These are phyloP conservation scores for Papiliotrema terrestris DNA, from an alignment of 1,284 basidiomycete species.

Conservation along the genomic window DNA sequence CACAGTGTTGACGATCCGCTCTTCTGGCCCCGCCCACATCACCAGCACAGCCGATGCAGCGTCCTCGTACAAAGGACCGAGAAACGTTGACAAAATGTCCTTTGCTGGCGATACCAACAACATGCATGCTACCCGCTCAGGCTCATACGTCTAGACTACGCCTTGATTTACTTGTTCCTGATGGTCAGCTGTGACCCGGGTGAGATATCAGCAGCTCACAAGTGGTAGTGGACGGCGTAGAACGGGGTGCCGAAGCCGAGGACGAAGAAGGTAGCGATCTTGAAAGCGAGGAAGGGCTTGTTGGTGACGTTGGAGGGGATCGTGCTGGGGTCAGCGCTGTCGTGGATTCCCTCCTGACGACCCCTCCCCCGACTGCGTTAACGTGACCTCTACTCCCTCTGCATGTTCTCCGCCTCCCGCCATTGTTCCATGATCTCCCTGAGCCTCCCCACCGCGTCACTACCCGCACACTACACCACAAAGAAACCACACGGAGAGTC, in stretches of 20 bases:
- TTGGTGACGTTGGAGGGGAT: slow-evolving; percentile 38
- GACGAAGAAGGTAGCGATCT: slow-evolving; percentile 28
- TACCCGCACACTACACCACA: too few relatives aligned
- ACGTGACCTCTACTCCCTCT: too few relatives aligned
- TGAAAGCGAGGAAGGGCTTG: slow-evolving; percentile 36
- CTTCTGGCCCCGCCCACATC: too few relatives aligned
- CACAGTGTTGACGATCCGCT: too few relatives aligned
- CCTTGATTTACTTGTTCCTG: slow-evolving; percentile 4
- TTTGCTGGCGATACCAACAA: not conserved
- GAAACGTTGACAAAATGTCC: too few relatives aligned
- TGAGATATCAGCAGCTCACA: slow-evolving; percentile 20
- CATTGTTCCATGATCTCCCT: not conserved
- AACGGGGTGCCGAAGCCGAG: slow-evolving; percentile 33
- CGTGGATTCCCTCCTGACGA: too few relatives aligned
- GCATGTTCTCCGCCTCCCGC: too few relatives aligned
- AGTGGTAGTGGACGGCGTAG: slow-evolving; percentile 29
- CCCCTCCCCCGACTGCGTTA: too few relatives aligned
- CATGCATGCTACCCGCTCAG: not conserved
- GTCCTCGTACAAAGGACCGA: too few relatives aligned
- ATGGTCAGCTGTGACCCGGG: not conserved
- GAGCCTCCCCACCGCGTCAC: too few relatives aligned
- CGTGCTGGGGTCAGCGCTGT: slow-evolving; percentile 25
- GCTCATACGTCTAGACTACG: not conserved
- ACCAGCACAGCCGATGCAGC: too few relatives aligned
- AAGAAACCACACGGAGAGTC: too few relatives aligned